Evolutionary conservation across 169 alveolate genomes (phyloP).

Genomic region (Eimeria praecox): DNA sequence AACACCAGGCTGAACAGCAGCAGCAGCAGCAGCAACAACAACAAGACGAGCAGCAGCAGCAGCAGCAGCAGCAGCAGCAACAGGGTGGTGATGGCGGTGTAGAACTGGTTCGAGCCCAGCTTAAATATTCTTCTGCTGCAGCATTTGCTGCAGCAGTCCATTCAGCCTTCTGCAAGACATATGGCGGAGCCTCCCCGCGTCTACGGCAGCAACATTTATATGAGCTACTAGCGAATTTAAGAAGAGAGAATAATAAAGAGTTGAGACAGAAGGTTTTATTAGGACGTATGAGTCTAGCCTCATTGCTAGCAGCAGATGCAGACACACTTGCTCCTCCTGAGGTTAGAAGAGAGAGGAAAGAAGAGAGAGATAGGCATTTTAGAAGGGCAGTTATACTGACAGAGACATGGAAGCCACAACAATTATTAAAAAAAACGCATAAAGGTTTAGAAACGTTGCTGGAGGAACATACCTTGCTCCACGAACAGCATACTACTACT

Average conservation of each 20-base stretch:
- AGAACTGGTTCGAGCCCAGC: neutral
- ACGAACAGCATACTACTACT: no score
- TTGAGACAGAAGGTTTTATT: constrained; percentile 84
- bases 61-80: neutral
- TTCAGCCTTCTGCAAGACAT: constrained; percentile 19
- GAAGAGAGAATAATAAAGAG: constrained; percentile 86
- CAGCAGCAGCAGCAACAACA: constrained; percentile 1
- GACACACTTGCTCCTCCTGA: constrained; percentile 86
- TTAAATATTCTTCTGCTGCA: constrained; percentile 24
- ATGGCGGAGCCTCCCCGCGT: constrained; percentile 10
- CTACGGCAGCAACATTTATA: constrained; percentile 86
- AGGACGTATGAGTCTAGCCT: constrained; percentile 79
- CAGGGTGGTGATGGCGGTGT: neutral
- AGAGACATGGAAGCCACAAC: neutral
- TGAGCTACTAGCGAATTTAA: constrained; percentile 85
- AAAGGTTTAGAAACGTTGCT: constrained; percentile 72
- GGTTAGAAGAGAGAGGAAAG: constrained; percentile 81
- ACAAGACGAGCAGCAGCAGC: neutral
- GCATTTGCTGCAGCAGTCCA: constrained; percentile 64
- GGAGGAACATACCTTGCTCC: no score
- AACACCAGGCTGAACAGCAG: neutral
- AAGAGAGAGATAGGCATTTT: constrained; percentile 85
- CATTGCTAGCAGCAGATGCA: constrained; percentile 85
- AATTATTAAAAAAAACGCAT: constrained; percentile 64
- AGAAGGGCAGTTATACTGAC: constrained; percentile 85